These are phyloP conservation scores for Lumnitzera littorea DNA, from an alignment of 345 rosid species.

Conservation along the genomic window DNA sequence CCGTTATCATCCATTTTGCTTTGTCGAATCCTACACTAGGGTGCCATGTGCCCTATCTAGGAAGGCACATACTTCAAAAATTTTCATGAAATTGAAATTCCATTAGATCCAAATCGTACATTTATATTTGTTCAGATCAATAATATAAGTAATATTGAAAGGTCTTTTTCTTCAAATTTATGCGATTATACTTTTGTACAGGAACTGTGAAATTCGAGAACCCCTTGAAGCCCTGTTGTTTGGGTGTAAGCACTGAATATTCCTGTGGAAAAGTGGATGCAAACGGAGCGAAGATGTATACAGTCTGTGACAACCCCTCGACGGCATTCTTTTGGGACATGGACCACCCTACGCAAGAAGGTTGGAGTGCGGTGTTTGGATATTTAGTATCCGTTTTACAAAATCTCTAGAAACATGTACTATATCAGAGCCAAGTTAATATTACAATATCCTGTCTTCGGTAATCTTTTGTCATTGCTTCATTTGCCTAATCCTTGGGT, in stretches of 20 bases:
- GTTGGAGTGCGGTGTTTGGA: conserved; percentile 39
- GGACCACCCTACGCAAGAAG: conserved; percentile 44
- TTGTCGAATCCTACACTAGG: no score
- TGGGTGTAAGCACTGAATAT: conserved; percentile 10
- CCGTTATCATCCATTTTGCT: no score
- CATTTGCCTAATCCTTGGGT: no score
- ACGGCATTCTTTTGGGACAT: conserved; percentile 51
- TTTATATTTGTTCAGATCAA: no score
- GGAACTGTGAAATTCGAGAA: conserved; percentile 5
- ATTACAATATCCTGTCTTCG: neutral
- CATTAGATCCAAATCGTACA: no score
- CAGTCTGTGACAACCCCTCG: conserved; percentile 31
- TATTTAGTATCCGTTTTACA: conserved; percentile 23
- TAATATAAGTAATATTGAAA: no score
- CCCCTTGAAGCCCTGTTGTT: conserved; percentile 30
- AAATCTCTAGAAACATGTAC: neutral
- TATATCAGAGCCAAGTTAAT: no score
- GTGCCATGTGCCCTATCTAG: no score
- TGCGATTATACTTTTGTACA: neutral
- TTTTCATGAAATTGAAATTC: no score
- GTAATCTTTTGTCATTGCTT: neutral
- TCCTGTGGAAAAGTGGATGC: conserved; percentile 24
- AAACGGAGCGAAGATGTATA: conserved; percentile 32
- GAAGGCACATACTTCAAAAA: no score
- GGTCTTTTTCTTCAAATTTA: no score